Evolutionary conservation across 2,329 filamentous ascomycete species (phyloP).

Genomic region (Pyrenophora tritici-repentis): DNA sequence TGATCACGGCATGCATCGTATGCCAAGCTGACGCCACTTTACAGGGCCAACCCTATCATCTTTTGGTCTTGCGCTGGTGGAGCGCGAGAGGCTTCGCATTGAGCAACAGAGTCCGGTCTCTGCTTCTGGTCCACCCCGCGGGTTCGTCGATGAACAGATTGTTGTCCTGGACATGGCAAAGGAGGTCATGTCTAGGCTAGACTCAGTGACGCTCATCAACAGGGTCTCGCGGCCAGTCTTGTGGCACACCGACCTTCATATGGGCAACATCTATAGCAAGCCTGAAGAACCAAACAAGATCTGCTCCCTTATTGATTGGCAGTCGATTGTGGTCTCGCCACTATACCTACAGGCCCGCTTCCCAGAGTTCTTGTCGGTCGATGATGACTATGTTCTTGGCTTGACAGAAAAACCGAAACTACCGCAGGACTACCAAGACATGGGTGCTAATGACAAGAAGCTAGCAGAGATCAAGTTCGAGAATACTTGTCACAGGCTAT

Average conservation of each 20-base stretch:
- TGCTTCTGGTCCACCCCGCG: slow-evolving; percentile 12
- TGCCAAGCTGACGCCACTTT: slow-evolving; percentile 8
- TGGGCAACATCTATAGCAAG: slow-evolving; percentile 44
- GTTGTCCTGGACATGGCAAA: slow-evolving; percentile 16
- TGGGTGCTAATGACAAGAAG: slow-evolving; percentile 14
- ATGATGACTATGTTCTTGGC: slow-evolving; percentile 20
- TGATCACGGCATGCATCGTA: not conserved
- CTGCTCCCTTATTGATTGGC: slow-evolving; percentile 32
- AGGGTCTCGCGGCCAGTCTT: slow-evolving; percentile 15
- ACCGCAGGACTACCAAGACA: slow-evolving; percentile 14
- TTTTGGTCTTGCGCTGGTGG: slow-evolving; percentile 24
- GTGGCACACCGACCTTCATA: slow-evolving; percentile 47
- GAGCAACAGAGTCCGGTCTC: not conserved
- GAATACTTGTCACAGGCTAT: too few relatives aligned
- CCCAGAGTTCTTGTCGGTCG: slow-evolving; percentile 20
- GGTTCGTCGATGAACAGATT: slow-evolving; percentile 20
- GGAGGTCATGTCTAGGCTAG: slow-evolving; percentile 16
- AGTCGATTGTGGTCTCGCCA: slow-evolving; percentile 28
- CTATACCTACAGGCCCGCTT: slow-evolving; percentile 25
- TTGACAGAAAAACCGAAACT: slow-evolving; percentile 5
- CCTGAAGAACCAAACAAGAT: slow-evolving; percentile 24
- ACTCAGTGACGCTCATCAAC: slow-evolving; percentile 7
- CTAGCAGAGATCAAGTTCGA: slow-evolving; percentile 5
- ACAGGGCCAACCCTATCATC: slow-evolving; percentile 25
- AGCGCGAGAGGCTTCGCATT: slow-evolving; percentile 20